Evolutionary conservation across 108 stramenopile genomes (phyloP), one percentile per base, ranked within the genome.

Genomic region (Skeletonema tropicum): DNA sequence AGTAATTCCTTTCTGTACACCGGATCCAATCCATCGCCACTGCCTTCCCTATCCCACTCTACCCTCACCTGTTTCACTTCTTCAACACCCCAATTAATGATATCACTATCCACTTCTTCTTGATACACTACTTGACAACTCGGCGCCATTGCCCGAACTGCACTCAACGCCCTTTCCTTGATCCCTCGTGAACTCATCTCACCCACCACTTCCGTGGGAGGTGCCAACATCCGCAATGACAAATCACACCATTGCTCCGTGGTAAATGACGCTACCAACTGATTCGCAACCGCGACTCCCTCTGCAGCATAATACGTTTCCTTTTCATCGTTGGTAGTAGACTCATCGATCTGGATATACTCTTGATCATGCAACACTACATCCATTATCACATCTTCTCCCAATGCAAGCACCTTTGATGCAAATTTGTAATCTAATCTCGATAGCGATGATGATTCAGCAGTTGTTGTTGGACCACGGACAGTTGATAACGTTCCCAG

Each of bases 311-410:
- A 25, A 35, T 41, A 25, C n/a, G 2, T 57, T 12, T 58, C 41
- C 33, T 42, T 15, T 30, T 21, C 48, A 64, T 46, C 32, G 14
- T 45, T 26, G n/a, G 15, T 66, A n/a, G 45, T 7, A 21, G 49
- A 26, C 15, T 48, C 25, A 21, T 57, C 52, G 14, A 14, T 15
- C 45, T 66, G 14, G 55, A 52, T 36, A 35, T 77, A 73, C 0
- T 83, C 67, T n/a, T 74, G 57, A 0, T 49, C 68, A 69, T 88
- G 74, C 66, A 87, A 63, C 2, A 71, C 21, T 17, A 87, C 83
- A 66, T 92, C 89, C 75, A 71, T 73, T 7, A 92, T 70, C 59
- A 92, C 55, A 64, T 92, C 89, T 30, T 76, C 78, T 7, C 76
- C 84, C 17, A 92, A 60, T 12, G 86, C 74, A 15, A 89, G 49